Conservation (phyloP, 805 yeast genomes). For the Teunomyces atbi region DNA sequence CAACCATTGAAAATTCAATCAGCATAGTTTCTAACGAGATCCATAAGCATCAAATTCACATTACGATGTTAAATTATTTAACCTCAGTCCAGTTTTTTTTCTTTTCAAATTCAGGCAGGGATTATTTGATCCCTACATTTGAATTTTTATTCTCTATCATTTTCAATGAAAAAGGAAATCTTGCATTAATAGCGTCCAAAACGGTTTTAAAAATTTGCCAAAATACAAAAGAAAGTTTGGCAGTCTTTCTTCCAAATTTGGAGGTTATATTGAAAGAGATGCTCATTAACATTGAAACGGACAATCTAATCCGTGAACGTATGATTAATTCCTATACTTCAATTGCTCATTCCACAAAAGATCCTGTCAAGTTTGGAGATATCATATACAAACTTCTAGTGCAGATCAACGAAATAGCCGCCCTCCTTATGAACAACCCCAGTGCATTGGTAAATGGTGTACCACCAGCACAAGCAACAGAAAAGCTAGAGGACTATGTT, state of each 20-base stretch:
- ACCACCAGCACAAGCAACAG: constrained; percentile 12
- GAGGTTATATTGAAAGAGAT: constrained; percentile 48
- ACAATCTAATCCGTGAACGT: constrained; percentile 53
- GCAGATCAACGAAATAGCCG: constrained; percentile 15
- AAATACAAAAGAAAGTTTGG: constrained; percentile 45
- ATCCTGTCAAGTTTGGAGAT: constrained; percentile 37
- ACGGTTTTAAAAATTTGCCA: constrained; percentile 62
- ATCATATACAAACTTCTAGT: constrained; percentile 19
- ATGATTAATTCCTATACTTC: constrained; percentile 62
- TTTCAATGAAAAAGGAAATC: constrained; percentile 24
- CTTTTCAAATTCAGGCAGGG: constrained; percentile 42
- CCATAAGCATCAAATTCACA: constrained; percentile 9
- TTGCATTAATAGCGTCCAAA: constrained; percentile 40
- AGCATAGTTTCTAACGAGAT: constrained; percentile 6
- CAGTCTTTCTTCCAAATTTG: constrained; percentile 45
- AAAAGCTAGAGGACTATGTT: constrained; percentile 42
- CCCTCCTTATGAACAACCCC: constrained; percentile 9
- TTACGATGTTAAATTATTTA: constrained; percentile 54
- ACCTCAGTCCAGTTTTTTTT: constrained; percentile 63
- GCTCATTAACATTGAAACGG: constrained; percentile 39
- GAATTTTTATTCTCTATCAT: constrained; percentile 50
- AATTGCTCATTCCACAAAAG: constrained; percentile 53
- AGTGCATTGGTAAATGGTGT: not conserved
- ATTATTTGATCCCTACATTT: constrained; percentile 50
- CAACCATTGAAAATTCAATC: constrained; percentile 12